These are phyloP conservation scores for Colletotrichum lentis DNA, from an alignment of 2,329 filamentous ascomycete species.

Conservation along the genomic window DNA sequence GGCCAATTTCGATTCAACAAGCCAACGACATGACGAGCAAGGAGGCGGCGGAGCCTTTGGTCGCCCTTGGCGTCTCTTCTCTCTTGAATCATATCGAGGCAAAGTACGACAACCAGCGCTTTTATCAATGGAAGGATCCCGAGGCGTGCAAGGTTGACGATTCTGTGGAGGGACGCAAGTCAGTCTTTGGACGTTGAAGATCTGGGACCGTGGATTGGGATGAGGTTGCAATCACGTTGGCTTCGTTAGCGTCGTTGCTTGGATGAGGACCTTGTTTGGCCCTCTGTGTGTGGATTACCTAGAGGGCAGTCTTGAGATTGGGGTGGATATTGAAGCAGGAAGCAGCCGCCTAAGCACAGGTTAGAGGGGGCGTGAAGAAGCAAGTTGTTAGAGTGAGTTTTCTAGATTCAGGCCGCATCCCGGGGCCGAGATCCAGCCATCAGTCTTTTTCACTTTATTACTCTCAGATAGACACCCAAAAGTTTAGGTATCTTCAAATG, in stretches of 20 bases:
- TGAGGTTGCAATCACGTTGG: conserved; percentile 17
- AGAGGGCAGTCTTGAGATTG: conserved; percentile 23
- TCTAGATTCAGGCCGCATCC: conserved; percentile 15
- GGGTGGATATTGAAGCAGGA: conserved; percentile 11
- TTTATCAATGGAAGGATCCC: conserved; percentile 24
- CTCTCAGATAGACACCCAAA: conserved; percentile 33
- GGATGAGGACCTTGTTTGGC: conserved; percentile 37
- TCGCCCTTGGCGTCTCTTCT: conserved; percentile 53
- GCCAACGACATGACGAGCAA: conserved; percentile 49
- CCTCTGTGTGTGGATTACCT: conserved; percentile 23
- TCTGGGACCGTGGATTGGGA: neutral
- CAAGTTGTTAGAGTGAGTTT: conserved; percentile 26
- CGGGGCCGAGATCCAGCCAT: conserved; percentile 20
- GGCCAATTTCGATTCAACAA: conserved; percentile 48
- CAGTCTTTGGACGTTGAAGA: conserved; percentile 27
- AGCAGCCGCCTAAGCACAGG: conserved; percentile 13
- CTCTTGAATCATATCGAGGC: conserved; percentile 40
- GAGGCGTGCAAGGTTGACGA: conserved; percentile 17
- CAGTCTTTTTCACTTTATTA: conserved; percentile 34
- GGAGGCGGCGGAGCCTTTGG: conserved; percentile 53
- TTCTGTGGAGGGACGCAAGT: conserved; percentile 20
- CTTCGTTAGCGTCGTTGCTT: conserved; percentile 31
- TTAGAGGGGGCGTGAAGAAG: conserved; percentile 19
- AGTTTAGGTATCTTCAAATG: conserved; percentile 23
- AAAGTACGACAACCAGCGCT: conserved; percentile 6